These are phyloP conservation scores for Neohortaea acidophila DNA, from an alignment of 495 filamentous ascomycete genomes.

Conservation along the genomic window DNA sequence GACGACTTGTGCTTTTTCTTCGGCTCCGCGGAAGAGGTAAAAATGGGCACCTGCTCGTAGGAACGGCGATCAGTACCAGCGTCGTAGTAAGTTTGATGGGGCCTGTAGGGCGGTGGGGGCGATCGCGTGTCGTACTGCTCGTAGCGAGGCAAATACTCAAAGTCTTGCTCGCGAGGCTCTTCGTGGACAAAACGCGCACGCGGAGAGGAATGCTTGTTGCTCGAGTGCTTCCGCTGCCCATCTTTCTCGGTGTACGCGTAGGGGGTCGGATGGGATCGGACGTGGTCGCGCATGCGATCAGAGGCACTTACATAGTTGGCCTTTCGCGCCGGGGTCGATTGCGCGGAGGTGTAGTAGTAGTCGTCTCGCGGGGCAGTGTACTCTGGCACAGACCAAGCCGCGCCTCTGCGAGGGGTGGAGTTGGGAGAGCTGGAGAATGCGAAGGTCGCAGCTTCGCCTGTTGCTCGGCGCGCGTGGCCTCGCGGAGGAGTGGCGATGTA, in stretches of 20 bases:
- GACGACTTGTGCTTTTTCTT: conserved; percentile 4
- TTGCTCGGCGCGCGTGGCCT: conserved; percentile 25
- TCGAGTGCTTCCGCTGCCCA: conserved; percentile 20
- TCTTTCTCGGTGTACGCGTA: conserved; percentile 11
- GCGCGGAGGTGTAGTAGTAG: conserved; percentile 21
- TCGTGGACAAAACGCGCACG: conserved; percentile 24
- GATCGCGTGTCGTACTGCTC: conserved; percentile 22
- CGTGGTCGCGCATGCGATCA: conserved; percentile 20
- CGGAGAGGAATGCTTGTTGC: conserved; percentile 21
- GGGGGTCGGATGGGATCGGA: conserved; percentile 12
- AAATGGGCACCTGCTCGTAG: conserved; percentile 29
- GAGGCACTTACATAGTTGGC: conserved; percentile 30
- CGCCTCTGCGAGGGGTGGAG: conserved; percentile 17
- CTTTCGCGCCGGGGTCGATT: conserved; percentile 24
- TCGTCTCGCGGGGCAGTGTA: conserved; percentile 19
- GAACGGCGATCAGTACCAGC: conserved; percentile 24
- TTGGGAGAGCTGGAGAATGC: conserved; percentile 10
- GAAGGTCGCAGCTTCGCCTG: conserved; percentile 19
- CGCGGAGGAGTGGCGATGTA: conserved; percentile 24
- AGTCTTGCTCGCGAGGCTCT: conserved; percentile 20
- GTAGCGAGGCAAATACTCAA: conserved; percentile 28
- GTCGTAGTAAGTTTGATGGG: conserved; percentile 17
- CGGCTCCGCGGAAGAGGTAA: conserved; percentile 20
- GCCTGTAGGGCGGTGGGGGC: conserved; percentile 15
- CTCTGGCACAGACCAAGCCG: conserved; percentile 16